Evolutionary conservation across 1,284 basidiomycete genomes (phyloP).

Genomic region (Agaricales sp.): DNA sequence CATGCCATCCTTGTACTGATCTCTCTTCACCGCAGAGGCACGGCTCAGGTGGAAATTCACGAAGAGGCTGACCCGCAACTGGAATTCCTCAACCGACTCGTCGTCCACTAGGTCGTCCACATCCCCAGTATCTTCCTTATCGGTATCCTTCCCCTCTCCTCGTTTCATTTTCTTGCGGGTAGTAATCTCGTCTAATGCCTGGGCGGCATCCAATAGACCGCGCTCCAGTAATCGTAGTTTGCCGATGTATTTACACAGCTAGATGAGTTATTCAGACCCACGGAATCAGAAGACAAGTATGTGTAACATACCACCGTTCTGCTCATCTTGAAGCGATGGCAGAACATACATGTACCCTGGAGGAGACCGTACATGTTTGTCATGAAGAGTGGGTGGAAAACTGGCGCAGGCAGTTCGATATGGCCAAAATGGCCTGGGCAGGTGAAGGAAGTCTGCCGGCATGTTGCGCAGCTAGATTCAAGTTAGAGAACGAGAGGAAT

Average conservation of each 20-base stretch:
- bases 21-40: constrained; percentile 54
- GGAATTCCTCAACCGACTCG: constrained; percentile 56
- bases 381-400: constrained; percentile 98
- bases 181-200: constrained; percentile 60
- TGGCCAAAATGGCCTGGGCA: constrained; percentile 99
- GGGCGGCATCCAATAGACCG: constrained; percentile 79
- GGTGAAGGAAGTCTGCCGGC: constrained; percentile 82
- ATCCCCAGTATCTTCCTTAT: constrained; percentile 27
- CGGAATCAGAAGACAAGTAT: not conserved
- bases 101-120: constrained; percentile 25
- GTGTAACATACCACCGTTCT: constrained; percentile 56
- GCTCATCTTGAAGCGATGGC: constrained; percentile 85
- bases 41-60: constrained; percentile 56
- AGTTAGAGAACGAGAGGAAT: constrained; percentile 2
- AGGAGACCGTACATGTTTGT: constrained; percentile 84
- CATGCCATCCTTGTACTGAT: constrained; percentile 82
- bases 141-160: constrained; percentile 21
- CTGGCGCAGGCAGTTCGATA: constrained; percentile 91
- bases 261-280: constrained; percentile 6
- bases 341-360: constrained; percentile 89
- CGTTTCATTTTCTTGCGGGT: constrained; percentile 19
- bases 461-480: constrained; percentile 80
- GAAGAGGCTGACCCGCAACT: constrained; percentile 62
- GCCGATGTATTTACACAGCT: constrained; percentile 79
- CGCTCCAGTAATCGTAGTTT: constrained; percentile 87